phyloP scores from a whole-genome alignment of 208 protist genomes.

The Trypanosoma vivax region DNA sequence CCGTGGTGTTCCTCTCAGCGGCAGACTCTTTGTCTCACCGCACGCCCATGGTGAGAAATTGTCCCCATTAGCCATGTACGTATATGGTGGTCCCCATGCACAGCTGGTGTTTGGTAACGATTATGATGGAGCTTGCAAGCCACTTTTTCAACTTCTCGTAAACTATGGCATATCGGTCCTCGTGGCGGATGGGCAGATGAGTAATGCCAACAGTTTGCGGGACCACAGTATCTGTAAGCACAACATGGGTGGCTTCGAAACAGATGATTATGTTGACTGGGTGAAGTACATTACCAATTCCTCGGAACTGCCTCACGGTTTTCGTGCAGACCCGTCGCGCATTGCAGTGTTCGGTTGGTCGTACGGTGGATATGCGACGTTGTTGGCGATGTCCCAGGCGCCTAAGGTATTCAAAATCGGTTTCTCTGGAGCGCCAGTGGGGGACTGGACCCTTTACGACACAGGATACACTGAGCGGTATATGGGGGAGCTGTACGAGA shows the following conservation, averaged over 20 bases:
- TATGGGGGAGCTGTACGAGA: constrained; percentile 59
- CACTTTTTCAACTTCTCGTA: constrained; percentile 58
- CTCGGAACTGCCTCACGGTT: constrained; percentile 19
- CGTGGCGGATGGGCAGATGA: constrained; percentile 83
- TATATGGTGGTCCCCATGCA: constrained; percentile 87
- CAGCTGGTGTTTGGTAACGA: constrained; percentile 76
- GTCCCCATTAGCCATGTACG: constrained; percentile 55
- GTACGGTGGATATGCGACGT: constrained; percentile 85
- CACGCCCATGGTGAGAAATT: constrained; percentile 6
- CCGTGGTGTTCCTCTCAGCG: constrained; percentile 65
- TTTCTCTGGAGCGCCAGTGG: constrained; percentile 77
- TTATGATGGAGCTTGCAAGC: constrained; percentile 34
- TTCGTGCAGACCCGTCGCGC: constrained; percentile 51
- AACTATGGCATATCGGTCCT: constrained; percentile 67
- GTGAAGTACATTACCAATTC: constrained; percentile 34
- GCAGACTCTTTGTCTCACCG: constrained; percentile 53
- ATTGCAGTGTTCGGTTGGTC: constrained; percentile 87
- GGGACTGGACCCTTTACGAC: constrained; percentile 87
- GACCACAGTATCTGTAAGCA: constrained; percentile 76
- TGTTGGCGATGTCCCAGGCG: constrained; percentile 80
- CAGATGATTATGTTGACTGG: constrained; percentile 74
- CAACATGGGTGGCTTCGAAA: constrained; percentile 82
- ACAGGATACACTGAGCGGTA: constrained; percentile 89
- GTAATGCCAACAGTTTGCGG: constrained; percentile 73
- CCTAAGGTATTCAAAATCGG: constrained; percentile 75